Evolutionary conservation across 2,329 filamentous ascomycete species (phyloP).

Genomic region (Microdochium nivale): DNA sequence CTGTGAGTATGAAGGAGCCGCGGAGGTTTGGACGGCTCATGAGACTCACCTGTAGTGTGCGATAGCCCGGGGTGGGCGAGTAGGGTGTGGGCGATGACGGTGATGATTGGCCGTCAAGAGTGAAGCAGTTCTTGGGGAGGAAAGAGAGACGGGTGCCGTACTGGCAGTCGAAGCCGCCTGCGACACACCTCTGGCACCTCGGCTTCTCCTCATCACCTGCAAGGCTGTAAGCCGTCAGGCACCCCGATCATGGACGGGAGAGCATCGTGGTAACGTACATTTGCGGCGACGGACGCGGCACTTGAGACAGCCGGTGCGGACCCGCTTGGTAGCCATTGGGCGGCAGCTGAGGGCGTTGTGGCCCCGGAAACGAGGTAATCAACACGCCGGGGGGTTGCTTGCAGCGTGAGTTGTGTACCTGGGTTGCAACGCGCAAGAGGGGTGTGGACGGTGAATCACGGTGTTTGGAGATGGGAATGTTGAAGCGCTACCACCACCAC

Average conservation of each 20-base stretch:
- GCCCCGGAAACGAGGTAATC: too few species aligned
- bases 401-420: too few species aligned
- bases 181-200: conserved; percentile 35
- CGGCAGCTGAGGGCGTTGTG: background rate
- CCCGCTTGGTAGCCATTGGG: conserved; percentile 13
- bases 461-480: background rate
- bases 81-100: background rate
- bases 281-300: conserved; percentile 39
- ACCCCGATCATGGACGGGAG: background rate
- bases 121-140: conserved; percentile 37
- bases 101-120: conserved; percentile 14
- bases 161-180: conserved; percentile 35
- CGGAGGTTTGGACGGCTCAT: background rate
- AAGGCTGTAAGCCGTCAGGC: background rate
- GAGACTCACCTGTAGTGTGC: background rate
- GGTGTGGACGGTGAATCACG: background rate
- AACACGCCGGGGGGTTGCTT: too few species aligned
- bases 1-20: background rate
- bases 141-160: conserved; percentile 39
- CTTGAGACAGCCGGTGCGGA: conserved; percentile 36
- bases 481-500: background rate
- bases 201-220: conserved; percentile 43
- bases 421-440: too few species aligned
- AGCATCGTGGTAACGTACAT: conserved; percentile 20
- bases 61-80: conserved; percentile 7